Evolutionary conservation across 345 rosid species (phyloP).

Genomic region (Cardiospermum halicacabum): DNA sequence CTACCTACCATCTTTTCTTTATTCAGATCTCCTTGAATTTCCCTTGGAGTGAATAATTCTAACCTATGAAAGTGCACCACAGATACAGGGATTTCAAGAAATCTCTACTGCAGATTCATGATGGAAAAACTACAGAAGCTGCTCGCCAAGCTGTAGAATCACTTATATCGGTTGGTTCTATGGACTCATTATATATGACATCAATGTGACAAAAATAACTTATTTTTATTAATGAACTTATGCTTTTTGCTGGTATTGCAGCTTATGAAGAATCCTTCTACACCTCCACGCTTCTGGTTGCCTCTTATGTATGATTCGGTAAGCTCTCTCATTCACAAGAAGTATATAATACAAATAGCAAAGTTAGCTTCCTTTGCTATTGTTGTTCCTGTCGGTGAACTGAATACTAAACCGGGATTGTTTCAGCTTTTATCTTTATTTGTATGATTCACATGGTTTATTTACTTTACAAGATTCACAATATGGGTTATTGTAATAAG

Average conservation of each 20-base stretch:
- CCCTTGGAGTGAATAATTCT: neutral
- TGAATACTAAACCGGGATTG: no score
- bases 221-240: neutral
- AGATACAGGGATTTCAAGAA: slow-evolving; percentile 96
- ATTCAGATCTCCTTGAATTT: slow-evolving; percentile 2
- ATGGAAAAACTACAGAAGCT: slow-evolving; percentile 53
- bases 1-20: neutral
- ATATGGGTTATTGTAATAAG: no score
- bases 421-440: neutral
- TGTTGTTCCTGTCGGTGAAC: no score
- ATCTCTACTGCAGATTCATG: slow-evolving; percentile 55
- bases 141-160: slow-evolving; percentile 67
- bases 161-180: slow-evolving; percentile 59
- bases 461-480: neutral
- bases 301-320: slow-evolving; percentile 89
- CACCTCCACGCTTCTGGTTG: slow-evolving; percentile 91
- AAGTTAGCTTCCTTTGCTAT: slow-evolving; percentile 1
- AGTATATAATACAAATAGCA: neutral
- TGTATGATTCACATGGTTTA: neutral
- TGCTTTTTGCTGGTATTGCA: slow-evolving; percentile 32
- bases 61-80: slow-evolving; percentile 17
- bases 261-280: slow-evolving; percentile 90
- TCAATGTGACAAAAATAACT: no score
- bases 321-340: slow-evolving; percentile 20
- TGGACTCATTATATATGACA: neutral